Conservation (phyloP, 805 yeast species). For the Tetrapisispora arboricola region DNA sequence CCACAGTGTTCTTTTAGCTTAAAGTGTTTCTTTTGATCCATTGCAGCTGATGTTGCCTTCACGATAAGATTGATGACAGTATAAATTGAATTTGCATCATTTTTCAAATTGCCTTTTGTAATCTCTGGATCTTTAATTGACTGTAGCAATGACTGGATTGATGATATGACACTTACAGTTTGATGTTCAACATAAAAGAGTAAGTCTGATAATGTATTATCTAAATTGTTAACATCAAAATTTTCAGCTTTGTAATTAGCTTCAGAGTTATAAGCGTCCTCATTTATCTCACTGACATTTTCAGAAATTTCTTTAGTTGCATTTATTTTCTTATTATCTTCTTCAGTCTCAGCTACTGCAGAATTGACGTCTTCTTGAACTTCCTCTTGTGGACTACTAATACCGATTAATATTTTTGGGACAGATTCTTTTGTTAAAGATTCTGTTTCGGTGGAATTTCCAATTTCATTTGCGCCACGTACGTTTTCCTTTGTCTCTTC, state of each 20-base stretch:
- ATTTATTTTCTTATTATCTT: too few species aligned
- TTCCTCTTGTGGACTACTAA: not conserved
- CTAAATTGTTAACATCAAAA: conserved; percentile 78
- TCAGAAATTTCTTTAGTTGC: not conserved
- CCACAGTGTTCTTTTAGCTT: conserved; percentile 82
- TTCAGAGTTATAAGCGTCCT: not conserved
- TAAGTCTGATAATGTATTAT: conserved; percentile 75
- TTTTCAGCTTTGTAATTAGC: conserved; percentile 53
- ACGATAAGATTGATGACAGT: conserved; percentile 78
- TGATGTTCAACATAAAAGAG: conserved; percentile 84
- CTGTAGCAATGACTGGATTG: conserved; percentile 72
- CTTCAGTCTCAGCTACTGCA: not conserved
- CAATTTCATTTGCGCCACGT: too few species aligned
- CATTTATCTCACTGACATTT: not conserved
- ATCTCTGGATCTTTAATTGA: conserved; percentile 71
- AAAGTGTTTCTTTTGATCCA: conserved; percentile 80
- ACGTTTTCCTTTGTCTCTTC: too few species aligned
- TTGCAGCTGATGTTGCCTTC: conserved; percentile 75
- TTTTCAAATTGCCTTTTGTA: conserved; percentile 62
- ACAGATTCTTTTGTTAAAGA: too few species aligned
- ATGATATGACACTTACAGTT: conserved; percentile 81
- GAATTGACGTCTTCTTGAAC: not conserved
- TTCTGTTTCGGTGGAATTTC: too few species aligned
- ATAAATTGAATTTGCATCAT: conserved; percentile 66
- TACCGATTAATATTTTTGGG: not conserved